Evolutionary conservation across 169 alveolate genomes (phyloP).

Genomic region (Cytauxzoon felis): DNA sequence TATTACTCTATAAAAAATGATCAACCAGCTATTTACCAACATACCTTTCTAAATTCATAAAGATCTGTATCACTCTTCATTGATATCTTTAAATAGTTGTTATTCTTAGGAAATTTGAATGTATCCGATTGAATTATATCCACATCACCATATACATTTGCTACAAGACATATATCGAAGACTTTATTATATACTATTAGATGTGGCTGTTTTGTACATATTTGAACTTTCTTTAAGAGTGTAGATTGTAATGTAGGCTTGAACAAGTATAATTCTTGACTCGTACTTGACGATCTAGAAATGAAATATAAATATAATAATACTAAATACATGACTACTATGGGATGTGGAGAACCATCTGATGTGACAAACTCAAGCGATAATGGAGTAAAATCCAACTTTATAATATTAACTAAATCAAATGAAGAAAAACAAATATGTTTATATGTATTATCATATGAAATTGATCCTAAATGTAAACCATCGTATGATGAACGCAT

Average conservation of each 20-base stretch:
- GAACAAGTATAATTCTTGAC: conserved; percentile 26
- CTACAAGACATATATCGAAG: conserved; percentile 67
- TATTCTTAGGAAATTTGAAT: conserved; percentile 65
- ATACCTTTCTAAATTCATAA: conserved; percentile 77
- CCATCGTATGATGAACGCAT: conserved; percentile 78
- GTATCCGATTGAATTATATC: conserved; percentile 78
- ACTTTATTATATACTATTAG: conserved; percentile 61
- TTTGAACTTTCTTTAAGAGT: not conserved
- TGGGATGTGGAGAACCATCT: conserved; percentile 39
- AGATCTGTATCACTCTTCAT: conserved; percentile 87
- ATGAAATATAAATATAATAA: not conserved
- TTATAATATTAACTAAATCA: conserved; percentile 67
- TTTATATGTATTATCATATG: conserved; percentile 77
- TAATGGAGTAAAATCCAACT: conserved; percentile 67
- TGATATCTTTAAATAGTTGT: conserved; percentile 34
- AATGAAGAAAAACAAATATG: conserved; percentile 74
- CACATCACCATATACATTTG: conserved; percentile 76
- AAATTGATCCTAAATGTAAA: conserved; percentile 71
- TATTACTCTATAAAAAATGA: conserved; percentile 52
- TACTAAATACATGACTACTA: conserved; percentile 66
- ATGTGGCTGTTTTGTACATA: conserved; percentile 47
- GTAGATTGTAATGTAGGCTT: conserved; percentile 50
- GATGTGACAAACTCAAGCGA: conserved; percentile 66
- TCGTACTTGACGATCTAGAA: conserved; percentile 13
- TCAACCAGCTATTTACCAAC: not conserved